Base-by-base conservation (phyloP, 2,329 filamentous ascomycete genomes). In the Aspergillus proliferans region DNA sequence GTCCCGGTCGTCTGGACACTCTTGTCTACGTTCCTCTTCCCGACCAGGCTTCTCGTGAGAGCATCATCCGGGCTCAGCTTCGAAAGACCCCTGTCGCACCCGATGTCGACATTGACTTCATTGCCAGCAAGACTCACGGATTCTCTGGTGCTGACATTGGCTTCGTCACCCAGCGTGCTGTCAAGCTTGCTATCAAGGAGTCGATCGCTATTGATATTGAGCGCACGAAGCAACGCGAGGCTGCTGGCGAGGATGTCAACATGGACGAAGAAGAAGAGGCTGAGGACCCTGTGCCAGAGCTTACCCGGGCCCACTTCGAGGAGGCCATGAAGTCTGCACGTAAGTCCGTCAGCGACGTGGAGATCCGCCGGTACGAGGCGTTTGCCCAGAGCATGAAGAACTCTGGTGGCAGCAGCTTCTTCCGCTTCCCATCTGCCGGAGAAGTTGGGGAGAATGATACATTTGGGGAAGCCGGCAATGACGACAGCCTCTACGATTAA, bases 341-440 rank as follows among this genome's bases (percentile, higher is more conserved):
- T 71, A 84, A 88, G 68, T 97, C 93, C 24, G 93, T 98, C 60
- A 91, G 83, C 49, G 93, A 98, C 60, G 92, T 97, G 19, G 93
- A 98, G 80, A 95, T 98, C 64, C 87, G 93, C 66, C 86, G 92
- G 53, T 98, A 98, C 76, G 93, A 98, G 80, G 92, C 93, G 4
- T 98, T 98, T 65, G 88, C 92, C 38, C 92, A 97, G 77, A 92
- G 92, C 71, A 94, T 98, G 90, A 98, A 98, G 87, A 95, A 95
- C 70, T 85, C 88, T 52, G 91, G 90, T 46, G 91, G 91, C 36
- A 92, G 91, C 65, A 90, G 88, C 61, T 96, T 93, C 82, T 98
- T 98, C 87, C 91, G 94, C 74, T 98, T 98, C 84, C 92, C 87
- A 28, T 74, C 62, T 69, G 76, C 71, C 60, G 80, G 74, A 69